Percentiles rank a stretch among this genome's conserved stretches.
Evolutionary conservation across 2,329 filamentous ascomycete species (phyloP).

Genomic region (Cordyceps javanica): DNA sequence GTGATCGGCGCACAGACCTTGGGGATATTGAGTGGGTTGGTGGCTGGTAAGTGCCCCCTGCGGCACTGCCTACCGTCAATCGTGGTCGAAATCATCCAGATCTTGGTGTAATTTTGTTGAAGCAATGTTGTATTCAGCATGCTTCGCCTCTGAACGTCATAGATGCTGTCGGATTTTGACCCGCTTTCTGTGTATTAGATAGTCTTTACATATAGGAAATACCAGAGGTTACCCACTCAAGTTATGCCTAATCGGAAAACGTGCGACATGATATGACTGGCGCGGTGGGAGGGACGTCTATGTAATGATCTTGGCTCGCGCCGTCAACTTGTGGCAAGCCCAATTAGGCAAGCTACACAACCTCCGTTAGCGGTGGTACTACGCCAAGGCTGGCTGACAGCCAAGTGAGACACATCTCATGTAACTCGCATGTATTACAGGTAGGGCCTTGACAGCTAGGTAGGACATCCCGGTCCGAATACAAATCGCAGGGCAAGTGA

Average conservation of each 20-base stretch:
- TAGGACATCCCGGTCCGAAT: neutral
- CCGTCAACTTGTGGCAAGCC: neutral
- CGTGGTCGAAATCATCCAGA: slow-evolving; percentile 47
- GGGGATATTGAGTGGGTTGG: slow-evolving; percentile 92
- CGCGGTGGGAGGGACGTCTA: neutral
- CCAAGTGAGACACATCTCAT: neutral
- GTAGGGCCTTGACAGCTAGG: neutral
- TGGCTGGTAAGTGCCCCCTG: slow-evolving; percentile 63
- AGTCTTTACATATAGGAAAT: slow-evolving; percentile 36
- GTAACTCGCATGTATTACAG: neutral
- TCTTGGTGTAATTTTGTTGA: slow-evolving; percentile 15
- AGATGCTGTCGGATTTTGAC: slow-evolving; percentile 37
- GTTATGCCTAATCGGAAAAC: slow-evolving; percentile 7
- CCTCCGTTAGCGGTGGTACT: neutral
- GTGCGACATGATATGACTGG: neutral
- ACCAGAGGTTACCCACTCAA: slow-evolving; percentile 63
- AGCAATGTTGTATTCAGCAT: slow-evolving; percentile 8
- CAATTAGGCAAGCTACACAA: neutral
- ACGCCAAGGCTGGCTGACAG: neutral
- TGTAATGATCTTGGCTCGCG: neutral
- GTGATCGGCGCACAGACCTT: slow-evolving; percentile 59
- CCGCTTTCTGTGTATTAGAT: slow-evolving; percentile 57
- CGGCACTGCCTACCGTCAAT: slow-evolving; percentile 40
- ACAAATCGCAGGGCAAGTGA: neutral
- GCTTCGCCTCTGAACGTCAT: slow-evolving; percentile 1